Evolutionary conservation across 2,329 filamentous ascomycete genomes (phyloP).

Genomic region (Dactylellina leptospora): DNA sequence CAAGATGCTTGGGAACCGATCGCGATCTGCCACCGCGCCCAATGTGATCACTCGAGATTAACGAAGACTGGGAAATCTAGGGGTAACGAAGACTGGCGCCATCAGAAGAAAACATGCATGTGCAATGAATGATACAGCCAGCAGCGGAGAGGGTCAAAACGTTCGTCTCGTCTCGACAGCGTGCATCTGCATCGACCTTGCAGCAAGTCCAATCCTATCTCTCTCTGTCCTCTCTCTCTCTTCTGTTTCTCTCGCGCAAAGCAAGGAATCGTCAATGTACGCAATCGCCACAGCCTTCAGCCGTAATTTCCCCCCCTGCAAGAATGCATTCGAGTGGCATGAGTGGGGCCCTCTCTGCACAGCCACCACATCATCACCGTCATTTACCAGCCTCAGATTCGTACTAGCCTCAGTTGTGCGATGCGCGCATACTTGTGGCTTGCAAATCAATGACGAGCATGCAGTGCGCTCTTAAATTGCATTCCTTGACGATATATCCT

Average conservation of each 20-base stretch:
- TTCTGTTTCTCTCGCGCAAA: too few species aligned
- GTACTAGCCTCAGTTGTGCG: slow-evolving; percentile 52
- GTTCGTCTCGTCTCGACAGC: slow-evolving; percentile 18
- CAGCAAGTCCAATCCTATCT: slow-evolving; percentile 4
- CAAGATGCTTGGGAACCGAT: slow-evolving; percentile 42
- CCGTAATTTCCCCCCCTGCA: slow-evolving; percentile 17
- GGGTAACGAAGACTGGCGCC: too few species aligned
- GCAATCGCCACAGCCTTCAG: slow-evolving; percentile 53
- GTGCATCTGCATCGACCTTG: slow-evolving; percentile 47
- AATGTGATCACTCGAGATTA: slow-evolving; percentile 23
- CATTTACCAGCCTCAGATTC: slow-evolving; percentile 31
- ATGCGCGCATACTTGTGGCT: slow-evolving; percentile 49
- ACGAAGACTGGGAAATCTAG: slow-evolving; percentile 7
- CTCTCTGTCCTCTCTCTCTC: too few species aligned
- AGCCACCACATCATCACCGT: slow-evolving; percentile 42
- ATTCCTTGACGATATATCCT: too few species aligned
- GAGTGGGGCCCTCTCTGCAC: slow-evolving; percentile 23
- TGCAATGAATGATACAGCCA: neutral
- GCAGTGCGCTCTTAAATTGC: too few species aligned
- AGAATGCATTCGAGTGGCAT: slow-evolving; percentile 41
- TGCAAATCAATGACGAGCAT: slow-evolving; percentile 26
- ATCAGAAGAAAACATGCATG: neutral
- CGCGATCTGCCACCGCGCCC: slow-evolving; percentile 32
- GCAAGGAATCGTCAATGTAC: slow-evolving; percentile 14
- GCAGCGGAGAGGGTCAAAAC: slow-evolving; percentile 21